phyloP scores from a whole-genome alignment of 352 stramenopile genomes.

The Pythium monospermum region DNA sequence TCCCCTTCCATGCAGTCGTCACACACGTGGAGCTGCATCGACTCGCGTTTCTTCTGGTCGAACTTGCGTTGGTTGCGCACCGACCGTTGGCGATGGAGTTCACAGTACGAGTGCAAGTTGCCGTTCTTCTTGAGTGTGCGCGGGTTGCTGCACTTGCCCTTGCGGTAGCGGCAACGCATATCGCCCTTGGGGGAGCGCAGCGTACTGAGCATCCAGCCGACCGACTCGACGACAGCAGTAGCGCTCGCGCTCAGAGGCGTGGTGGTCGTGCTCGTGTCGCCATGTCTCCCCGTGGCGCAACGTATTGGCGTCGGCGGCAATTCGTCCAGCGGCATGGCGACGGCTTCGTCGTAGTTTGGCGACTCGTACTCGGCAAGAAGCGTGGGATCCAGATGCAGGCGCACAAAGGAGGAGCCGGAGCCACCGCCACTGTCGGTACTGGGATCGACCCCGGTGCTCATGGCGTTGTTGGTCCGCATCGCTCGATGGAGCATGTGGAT shows the following conservation, averaged over 20 bases:
- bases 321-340: slow-evolving; percentile 15
- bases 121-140: slow-evolving; percentile 68
- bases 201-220: slow-evolving; percentile 8
- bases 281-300: neutral
- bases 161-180: slow-evolving; percentile 41
- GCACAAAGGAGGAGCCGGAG: slow-evolving; percentile 3
- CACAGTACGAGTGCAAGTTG: slow-evolving; percentile 54
- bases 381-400: slow-evolving; percentile 14
- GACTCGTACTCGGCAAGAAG: slow-evolving; percentile 16
- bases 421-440: neutral
- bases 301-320: neutral
- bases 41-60: slow-evolving; percentile 18
- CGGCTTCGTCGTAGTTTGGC: slow-evolving; percentile 17
- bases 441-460: neutral
- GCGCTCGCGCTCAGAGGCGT: neutral
- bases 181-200: slow-evolving; percentile 5
- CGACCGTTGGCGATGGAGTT: slow-evolving; percentile 52
- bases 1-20: neutral
- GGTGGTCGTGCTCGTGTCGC: neutral
- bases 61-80: slow-evolving; percentile 49
- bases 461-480: neutral
- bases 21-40: neutral
- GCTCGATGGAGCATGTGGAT: neutral
- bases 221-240: neutral
- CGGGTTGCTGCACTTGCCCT: slow-evolving; percentile 41